phyloP scores from a whole-genome alignment of 78 protist genomes.

The Planoprotostelium fungivorum region DNA sequence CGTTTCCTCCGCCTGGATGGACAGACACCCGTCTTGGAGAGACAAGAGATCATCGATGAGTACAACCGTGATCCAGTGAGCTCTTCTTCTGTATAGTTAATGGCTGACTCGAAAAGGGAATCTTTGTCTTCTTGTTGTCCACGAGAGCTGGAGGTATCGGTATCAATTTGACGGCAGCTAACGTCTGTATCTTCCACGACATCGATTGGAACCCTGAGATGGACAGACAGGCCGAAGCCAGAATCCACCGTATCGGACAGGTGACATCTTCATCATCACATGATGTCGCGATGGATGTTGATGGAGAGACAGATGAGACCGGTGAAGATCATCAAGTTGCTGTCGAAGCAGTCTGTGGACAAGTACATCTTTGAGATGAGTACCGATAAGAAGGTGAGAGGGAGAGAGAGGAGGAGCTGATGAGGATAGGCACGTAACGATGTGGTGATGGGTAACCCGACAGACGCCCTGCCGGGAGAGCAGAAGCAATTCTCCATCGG shows the following conservation, averaged over 20 bases:
- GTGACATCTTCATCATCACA: constrained; percentile 15
- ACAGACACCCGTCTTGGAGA: constrained; percentile 54
- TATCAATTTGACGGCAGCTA: constrained; percentile 89
- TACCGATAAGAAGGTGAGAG: neutral
- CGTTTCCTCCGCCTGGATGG: constrained; percentile 50
- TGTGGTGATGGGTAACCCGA: neutral
- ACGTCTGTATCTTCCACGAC: constrained; percentile 91
- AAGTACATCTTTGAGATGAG: neutral
- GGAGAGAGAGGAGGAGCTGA: neutral
- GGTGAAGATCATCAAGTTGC: neutral
- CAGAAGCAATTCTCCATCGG: neutral
- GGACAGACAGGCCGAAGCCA: constrained; percentile 84
- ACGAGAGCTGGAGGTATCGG: constrained; percentile 97
- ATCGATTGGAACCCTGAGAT: constrained; percentile 96
- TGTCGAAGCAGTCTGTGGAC: neutral
- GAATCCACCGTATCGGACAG: constrained; percentile 97
- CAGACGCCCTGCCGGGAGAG: neutral
- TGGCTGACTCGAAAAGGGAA: neutral
- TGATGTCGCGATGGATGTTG: neutral
- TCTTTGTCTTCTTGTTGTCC: constrained; percentile 80
- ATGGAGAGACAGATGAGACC: neutral
- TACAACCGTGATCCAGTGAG: neutral
- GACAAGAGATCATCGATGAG: constrained; percentile 44
- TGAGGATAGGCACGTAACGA: neutral
- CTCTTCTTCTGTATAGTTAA: neutral